A percentile compares a stretch with the other conserved stretches of the same genome.
Conservation (phyloP, 305 asterid genomes). For the Fraxinus floribunda region DNA sequence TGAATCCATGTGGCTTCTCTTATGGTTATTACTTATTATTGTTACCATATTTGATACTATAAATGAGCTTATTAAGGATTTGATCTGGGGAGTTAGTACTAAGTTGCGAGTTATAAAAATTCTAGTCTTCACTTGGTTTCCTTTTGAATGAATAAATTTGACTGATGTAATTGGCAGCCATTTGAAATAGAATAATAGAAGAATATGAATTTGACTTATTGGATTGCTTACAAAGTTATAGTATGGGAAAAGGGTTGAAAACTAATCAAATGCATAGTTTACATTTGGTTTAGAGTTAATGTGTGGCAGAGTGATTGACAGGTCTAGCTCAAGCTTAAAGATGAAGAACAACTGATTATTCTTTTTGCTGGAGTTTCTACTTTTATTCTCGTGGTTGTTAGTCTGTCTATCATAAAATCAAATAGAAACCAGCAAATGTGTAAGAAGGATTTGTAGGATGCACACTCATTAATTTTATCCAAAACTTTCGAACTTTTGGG, state of each 20-base stretch:
- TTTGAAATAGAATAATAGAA: not conserved
- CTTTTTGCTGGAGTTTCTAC: not conserved
- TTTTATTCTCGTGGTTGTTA: not conserved
- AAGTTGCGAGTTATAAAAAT: not conserved
- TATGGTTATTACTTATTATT: conserved; percentile 12
- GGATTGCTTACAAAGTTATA: not conserved
- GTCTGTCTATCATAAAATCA: not conserved
- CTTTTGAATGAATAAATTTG: not conserved
- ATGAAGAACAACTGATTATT: not conserved
- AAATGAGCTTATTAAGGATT: not conserved
- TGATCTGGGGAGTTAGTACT: not conserved
- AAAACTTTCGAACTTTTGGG: not conserved
- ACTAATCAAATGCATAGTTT: not conserved
- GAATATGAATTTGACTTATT: not conserved
- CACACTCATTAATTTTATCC: not conserved
- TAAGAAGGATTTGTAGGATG: not conserved
- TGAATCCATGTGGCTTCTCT: not conserved
- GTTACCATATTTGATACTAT: conserved; percentile 8
- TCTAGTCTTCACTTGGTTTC: not conserved
- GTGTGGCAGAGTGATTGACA: not conserved
- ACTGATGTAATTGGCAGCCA: not conserved
- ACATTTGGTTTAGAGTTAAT: not conserved
- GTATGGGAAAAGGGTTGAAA: not conserved
- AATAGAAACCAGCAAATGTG: not conserved
- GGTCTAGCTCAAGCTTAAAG: not conserved